Conservation (phyloP, 495 filamentous ascomycete genomes). For the Talaromyces nanjingensis region DNA sequence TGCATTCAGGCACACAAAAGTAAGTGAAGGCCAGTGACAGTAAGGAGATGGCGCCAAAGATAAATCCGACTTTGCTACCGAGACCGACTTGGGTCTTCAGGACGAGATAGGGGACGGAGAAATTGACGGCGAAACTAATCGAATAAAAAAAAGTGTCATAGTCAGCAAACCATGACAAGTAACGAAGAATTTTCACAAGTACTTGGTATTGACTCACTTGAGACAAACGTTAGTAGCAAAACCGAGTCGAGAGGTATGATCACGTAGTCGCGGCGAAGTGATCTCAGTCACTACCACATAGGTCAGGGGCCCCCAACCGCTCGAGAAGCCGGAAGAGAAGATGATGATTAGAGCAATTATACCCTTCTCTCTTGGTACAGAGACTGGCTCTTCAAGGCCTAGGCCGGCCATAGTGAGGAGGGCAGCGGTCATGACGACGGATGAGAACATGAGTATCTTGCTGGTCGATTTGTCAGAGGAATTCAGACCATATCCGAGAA, state of each 20-base stretch:
- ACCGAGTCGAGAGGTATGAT: neutral
- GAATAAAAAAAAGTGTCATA: slow-evolving; percentile 12
- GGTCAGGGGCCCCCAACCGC: neutral
- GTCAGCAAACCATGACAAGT: too few species aligned
- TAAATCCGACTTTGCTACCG: slow-evolving; percentile 11
- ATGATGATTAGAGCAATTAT: neutral
- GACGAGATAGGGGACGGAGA: slow-evolving; percentile 18
- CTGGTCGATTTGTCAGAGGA: neutral
- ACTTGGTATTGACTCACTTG: neutral
- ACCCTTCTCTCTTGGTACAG: neutral
- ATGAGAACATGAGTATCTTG: slow-evolving; percentile 1
- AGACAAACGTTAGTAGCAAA: neutral
- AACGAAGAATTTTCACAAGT: too few species aligned
- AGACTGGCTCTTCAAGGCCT: slow-evolving; percentile 4
- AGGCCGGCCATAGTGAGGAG: slow-evolving; percentile 14
- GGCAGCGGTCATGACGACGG: slow-evolving; percentile 9
- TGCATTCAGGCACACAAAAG: slow-evolving; percentile 41
- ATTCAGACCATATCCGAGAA: neutral
- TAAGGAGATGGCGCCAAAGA: slow-evolving; percentile 5
- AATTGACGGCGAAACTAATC: slow-evolving; percentile 13
- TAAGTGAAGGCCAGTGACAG: slow-evolving; percentile 18
- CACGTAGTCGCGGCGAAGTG: slow-evolving; percentile 15
- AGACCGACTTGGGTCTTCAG: slow-evolving; percentile 4
- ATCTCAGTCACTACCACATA: neutral
- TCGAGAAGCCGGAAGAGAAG: neutral